Base-by-base conservation (phyloP, 2,329 filamentous ascomycete genomes). In the Dactylonectria macrodidyma region DNA sequence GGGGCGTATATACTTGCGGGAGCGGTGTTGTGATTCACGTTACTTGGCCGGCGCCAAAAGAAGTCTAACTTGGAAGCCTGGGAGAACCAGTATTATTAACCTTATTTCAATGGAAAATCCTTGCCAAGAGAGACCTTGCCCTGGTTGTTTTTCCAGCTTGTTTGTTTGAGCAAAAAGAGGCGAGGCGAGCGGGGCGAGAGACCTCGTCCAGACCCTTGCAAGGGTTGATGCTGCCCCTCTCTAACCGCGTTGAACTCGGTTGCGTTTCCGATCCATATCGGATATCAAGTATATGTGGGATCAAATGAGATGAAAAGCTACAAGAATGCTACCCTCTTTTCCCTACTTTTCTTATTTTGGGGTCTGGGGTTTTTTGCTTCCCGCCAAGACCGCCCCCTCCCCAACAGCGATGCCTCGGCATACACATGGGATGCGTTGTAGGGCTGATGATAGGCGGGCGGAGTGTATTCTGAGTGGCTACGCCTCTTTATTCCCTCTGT, bases 381-480 rank as follows among this genome's bases (percentile, higher is more conserved):
- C 41, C 16, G 16, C 16, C 12, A 41, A 16, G 4, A 12, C 38
- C 38, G n/a, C 41, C 41, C 41, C 41, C 16, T 44, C 41, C 41
- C 16, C 14, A 44, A n/a, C 14, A 3, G n/a, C 41, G 41, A 8
- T 44, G 41, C 41, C 41, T 44, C 26, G 26, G 26, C 26, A 30
- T 7, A 30, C 26, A 30, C 26, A 30, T 30, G 26, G 26, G 4
- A 30, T 30, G 7, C 7, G 14, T 36, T 36, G 34, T 65, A 61
- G 63, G 63, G 63, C 63, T 65, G 63, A 65, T 55, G 44, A 52
- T 65, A 59, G 56, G 41, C 26, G 36, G 41, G 59, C 48, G 41
- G 55, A 65, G 48, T 33, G 56, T 50, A 56, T 65, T 60, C 33
- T 38, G 34, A 51, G 44, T 30, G 48, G 46, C 55, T 55, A 38